phyloP scores from a whole-genome alignment of 1,139 yeast species.

The Scheffersomyces cryptocercus region DNA sequence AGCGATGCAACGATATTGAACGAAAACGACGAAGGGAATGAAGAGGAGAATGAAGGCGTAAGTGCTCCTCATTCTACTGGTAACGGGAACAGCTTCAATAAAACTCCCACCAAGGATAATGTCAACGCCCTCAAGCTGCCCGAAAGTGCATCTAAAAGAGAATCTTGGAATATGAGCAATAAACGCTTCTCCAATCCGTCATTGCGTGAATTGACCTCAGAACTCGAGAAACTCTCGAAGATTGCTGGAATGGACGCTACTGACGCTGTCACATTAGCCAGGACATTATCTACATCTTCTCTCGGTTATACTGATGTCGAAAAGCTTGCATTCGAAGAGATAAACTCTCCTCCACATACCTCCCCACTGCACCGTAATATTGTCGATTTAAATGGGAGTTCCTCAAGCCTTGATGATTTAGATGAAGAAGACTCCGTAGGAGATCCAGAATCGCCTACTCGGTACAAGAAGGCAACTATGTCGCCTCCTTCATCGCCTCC shows the following conservation, averaged over 20 bases:
- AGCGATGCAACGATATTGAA: not conserved
- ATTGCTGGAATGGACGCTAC: conserved; percentile 73
- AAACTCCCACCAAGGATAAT: conserved; percentile 2
- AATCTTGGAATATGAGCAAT: conserved; percentile 9
- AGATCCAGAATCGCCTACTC: conserved; percentile 12
- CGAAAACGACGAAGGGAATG: conserved; percentile 1
- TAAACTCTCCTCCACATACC: conserved; percentile 20
- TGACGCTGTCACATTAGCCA: conserved; percentile 74
- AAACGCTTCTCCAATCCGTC: conserved; percentile 50
- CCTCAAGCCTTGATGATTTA: conserved; percentile 4
- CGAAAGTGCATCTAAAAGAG: conserved; percentile 6
- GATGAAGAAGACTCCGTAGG: conserved; percentile 7
- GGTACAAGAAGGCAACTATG: conserved; percentile 1
- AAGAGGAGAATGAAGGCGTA: not conserved
- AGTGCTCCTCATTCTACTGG: not conserved
- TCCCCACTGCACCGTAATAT: conserved; percentile 13
- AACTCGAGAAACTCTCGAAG: conserved; percentile 63
- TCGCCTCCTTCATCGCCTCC: conserved; percentile 3
- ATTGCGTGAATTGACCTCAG: conserved; percentile 64
- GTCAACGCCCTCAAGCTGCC: not conserved
- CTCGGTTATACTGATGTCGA: conserved; percentile 58
- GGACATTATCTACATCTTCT: conserved; percentile 64
- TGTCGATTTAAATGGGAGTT: conserved; percentile 3
- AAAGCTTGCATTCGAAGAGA: conserved; percentile 45
- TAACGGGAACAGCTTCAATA: not conserved